Evolutionary conservation across 345 rosid genomes (phyloP).

Genomic region (Lumnitzera littorea): DNA sequence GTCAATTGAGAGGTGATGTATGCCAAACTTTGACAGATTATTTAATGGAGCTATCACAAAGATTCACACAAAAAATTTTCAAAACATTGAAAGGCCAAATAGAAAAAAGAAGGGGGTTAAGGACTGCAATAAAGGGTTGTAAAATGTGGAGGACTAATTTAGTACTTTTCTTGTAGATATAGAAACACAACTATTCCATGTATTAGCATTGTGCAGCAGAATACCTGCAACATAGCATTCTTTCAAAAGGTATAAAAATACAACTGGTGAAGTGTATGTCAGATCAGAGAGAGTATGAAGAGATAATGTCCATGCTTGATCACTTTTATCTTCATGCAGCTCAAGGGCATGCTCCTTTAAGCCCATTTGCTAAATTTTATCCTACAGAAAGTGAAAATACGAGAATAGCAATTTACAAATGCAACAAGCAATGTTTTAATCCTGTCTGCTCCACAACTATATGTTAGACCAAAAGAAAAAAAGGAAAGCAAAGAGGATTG

Average conservation of each 20-base stretch:
- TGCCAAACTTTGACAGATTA: not conserved
- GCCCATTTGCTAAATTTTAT: conserved; percentile 23
- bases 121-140: no score
- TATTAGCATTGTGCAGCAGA: conserved; percentile 6
- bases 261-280: conserved; percentile 55
- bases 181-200: not conserved
- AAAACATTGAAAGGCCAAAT: no score
- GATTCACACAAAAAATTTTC: no score
- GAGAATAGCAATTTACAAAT: no score
- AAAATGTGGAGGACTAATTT: no score
- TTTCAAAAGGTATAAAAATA: conserved; percentile 72
- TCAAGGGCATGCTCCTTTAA: conserved; percentile 27
- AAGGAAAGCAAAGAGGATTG: no score
- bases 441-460: not conserved
- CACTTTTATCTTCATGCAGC: conserved; percentile 9
- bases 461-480: not conserved
- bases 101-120: no score
- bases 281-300: conserved; percentile 57
- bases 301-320: conserved; percentile 24
- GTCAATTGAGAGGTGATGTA: no score
- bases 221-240: conserved; percentile 69
- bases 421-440: not conserved
- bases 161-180: not conserved
- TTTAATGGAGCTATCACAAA: not conserved
- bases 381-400: conserved; percentile 2